phyloP scores from a whole-genome alignment of 108 stramenopile genomes.

The Pseudonitzschia pungens region DNA sequence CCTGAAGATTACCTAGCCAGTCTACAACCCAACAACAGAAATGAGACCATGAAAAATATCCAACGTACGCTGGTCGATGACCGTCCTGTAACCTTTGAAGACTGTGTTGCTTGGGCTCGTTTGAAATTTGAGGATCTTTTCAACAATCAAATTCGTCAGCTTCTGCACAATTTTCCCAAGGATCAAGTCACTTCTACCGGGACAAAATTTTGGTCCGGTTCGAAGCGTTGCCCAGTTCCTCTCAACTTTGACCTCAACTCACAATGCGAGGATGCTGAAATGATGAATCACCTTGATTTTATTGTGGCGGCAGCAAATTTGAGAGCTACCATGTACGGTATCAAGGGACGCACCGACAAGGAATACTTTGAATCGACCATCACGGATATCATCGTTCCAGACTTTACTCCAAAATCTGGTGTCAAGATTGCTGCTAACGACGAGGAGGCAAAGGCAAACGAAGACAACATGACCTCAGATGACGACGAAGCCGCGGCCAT shows the following conservation, averaged over 20 bases:
- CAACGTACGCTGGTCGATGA: conserved; percentile 82
- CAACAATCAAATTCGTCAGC: conserved; percentile 93
- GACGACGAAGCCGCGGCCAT: conserved; percentile 71
- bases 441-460: conserved; percentile 77
- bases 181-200: conserved; percentile 88
- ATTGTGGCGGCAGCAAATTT: conserved; percentile 92
- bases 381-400: conserved; percentile 91
- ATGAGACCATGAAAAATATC: conserved; percentile 86
- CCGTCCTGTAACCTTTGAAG: conserved; percentile 87
- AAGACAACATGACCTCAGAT: conserved; percentile 39
- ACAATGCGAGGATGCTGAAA: conserved; percentile 83
- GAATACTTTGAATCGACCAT: conserved; percentile 72
- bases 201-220: conserved; percentile 81
- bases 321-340: conserved; percentile 91
- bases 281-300: conserved; percentile 93
- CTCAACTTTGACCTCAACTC: conserved; percentile 81
- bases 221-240: conserved; percentile 59
- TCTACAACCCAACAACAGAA: conserved; percentile 88
- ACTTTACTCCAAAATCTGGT: conserved; percentile 90
- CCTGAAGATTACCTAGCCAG: conserved; percentile 78
- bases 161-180: conserved; percentile 94
- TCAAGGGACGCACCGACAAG: conserved; percentile 82
- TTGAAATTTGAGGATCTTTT: conserved; percentile 94
- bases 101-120: conserved; percentile 95
- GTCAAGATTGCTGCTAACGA: conserved; percentile 98